Conservation (phyloP, 805 yeast species). For the Metschnikowia koreensis region DNA sequence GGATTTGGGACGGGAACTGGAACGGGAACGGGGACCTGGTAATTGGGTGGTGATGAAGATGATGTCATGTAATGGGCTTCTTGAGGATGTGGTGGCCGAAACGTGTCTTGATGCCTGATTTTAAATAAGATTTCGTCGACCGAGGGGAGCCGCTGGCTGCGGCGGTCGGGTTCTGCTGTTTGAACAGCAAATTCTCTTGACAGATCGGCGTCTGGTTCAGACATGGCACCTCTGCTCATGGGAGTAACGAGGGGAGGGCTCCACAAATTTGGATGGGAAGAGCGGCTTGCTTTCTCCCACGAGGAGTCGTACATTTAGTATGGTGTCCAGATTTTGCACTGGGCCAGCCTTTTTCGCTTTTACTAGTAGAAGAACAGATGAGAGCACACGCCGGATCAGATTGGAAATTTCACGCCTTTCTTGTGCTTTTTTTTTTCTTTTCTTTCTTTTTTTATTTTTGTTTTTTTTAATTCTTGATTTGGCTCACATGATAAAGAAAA, state of each 20-base stretch:
- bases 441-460: no score
- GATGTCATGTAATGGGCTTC: slow-evolving; percentile 1
- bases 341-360: background rate
- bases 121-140: slow-evolving; percentile 11
- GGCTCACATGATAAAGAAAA: slow-evolving; percentile 3
- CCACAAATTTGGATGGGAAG: slow-evolving; percentile 12
- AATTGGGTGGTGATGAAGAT: background rate
- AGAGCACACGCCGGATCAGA: background rate
- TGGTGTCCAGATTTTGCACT: slow-evolving; percentile 1
- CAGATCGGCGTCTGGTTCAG: slow-evolving; percentile 5
- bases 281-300: slow-evolving; percentile 13
- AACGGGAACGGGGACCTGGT: no score
- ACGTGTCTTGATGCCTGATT: slow-evolving; percentile 7
- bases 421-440: no score
- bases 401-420: background rate
- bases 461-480: no score
- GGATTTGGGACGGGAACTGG: no score
- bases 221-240: slow-evolving; percentile 3
- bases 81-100: slow-evolving; percentile 1
- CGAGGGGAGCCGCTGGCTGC: slow-evolving; percentile 11
- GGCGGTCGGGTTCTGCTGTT: background rate
- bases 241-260: slow-evolving; percentile 12
- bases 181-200: background rate
- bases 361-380: background rate
- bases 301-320: slow-evolving; percentile 12